Percentiles rank a stretch among this genome's conserved stretches.
Conservation (phyloP, 129 eudicot genomes). For the Arctium lappa region DNA sequence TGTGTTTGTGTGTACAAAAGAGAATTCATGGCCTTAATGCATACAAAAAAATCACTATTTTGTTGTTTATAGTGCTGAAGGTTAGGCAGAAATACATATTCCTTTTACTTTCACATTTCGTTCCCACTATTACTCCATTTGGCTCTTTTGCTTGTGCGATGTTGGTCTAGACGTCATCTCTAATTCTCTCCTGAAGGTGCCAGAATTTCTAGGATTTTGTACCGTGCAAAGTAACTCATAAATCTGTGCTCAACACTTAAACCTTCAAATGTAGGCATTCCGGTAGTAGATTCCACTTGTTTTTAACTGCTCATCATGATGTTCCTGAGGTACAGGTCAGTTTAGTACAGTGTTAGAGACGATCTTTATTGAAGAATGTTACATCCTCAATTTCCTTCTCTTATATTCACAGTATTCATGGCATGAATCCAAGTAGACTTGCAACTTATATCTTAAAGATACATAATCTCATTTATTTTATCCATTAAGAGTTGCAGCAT, state of each 20-base stretch:
- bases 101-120: too few species aligned
- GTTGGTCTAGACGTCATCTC: neutral
- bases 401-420: neutral
- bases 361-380: neutral
- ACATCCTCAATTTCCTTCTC: neutral
- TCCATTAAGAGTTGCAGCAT: neutral
- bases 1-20: too few species aligned
- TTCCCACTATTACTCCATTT: too few species aligned
- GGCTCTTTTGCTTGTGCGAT: too few species aligned
- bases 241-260: neutral
- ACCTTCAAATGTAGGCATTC: neutral
- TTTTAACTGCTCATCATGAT: too few species aligned
- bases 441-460: constrained; percentile 9
- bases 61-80: too few species aligned
- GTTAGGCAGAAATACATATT: too few species aligned
- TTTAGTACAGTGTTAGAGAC: neutral
- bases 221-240: too few species aligned
- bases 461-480: constrained; percentile 1
- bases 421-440: constrained; percentile 4
- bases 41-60: too few species aligned
- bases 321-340: neutral
- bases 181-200: neutral
- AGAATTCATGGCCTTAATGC: too few species aligned
- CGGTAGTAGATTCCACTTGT: neutral
- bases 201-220: neutral